These are phyloP conservation scores for Penicillium sp. DNA, from an alignment of 2,329 filamentous ascomycete genomes.

Conservation along the genomic window DNA sequence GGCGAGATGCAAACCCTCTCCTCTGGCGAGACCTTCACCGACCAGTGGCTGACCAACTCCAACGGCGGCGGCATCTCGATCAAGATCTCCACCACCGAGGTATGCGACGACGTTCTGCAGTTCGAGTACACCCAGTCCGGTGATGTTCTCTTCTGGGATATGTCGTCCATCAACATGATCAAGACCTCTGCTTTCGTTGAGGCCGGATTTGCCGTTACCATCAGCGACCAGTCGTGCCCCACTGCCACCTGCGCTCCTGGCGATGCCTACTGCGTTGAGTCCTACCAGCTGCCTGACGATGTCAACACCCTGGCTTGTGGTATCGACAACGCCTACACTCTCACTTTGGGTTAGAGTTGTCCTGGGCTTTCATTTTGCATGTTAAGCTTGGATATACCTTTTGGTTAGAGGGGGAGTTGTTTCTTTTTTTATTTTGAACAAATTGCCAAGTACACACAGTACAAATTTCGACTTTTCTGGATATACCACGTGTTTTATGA, in stretches of 20 bases:
- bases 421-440: background rate
- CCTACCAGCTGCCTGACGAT: conserved; percentile 33
- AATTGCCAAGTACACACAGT: conserved; percentile 6
- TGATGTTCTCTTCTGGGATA: conserved; percentile 32
- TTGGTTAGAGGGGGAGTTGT: conserved; percentile 4
- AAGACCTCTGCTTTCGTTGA: conserved; percentile 21
- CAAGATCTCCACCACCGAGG: conserved; percentile 28
- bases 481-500: background rate
- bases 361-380: conserved; percentile 2
- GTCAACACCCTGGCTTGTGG: conserved; percentile 28
- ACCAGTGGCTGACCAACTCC: conserved; percentile 31
- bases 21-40: conserved; percentile 20
- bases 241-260: conserved; percentile 28
- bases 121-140: conserved; percentile 34
- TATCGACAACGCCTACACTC: conserved; percentile 33
- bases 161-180: conserved; percentile 32
- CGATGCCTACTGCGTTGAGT: conserved; percentile 24
- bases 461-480: conserved; percentile 1
- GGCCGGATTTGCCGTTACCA: conserved; percentile 29
- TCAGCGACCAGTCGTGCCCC: conserved; percentile 23
- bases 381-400: conserved; percentile 8
- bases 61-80: conserved; percentile 35
- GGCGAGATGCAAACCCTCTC: conserved; percentile 24
- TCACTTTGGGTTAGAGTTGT: conserved; percentile 33
- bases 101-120: conserved; percentile 27